Evolutionary conservation across 495 filamentous ascomycete genomes (phyloP), one percentile per base, ranked within the genome.

Genomic region (Chaetomium tenue): DNA sequence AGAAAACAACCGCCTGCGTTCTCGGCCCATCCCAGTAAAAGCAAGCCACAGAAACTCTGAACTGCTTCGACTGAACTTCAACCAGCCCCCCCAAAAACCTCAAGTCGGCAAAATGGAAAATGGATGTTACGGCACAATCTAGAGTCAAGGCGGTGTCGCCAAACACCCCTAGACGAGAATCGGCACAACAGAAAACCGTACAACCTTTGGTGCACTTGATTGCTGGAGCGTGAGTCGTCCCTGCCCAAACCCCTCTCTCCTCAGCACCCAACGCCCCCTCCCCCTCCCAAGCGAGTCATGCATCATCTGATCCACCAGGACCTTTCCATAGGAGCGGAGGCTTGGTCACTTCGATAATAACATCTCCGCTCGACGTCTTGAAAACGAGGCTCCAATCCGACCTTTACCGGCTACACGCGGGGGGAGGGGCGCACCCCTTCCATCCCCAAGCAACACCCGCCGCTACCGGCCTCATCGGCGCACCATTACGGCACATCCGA

Each of bases 201-300:
- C 37, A 26, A 20, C 55, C 39, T 26, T 46, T 46, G 22, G 39
- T 58, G 39, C 39, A 44, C 55, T 22, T 46, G 5, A 28, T 46
- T 28, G 55, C 55, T 26, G 37, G 55, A 58, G 55, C 39, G 39
- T 44, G 15, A 58, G 55, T 58, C 22, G 39, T 16, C 39, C 20
- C 16, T 16, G 40, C 40, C 16, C 12, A 42, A 26, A 3, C 30
- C 25, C 18, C 8, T 18, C 22, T 52, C 22, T 23, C 18, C 48
- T 26, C 33, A 3, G 20, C 22, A 51, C n/a, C 48, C 11, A 13
- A 51, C 11, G 7, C 7, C 0, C 25, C 25, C 28, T 6, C 28
- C 6, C 28, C 28, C 28, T 6, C 6, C 18, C 23, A 28, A 26
- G 13, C 40, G 40, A 44, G 40, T 44, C 26, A 42, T 23, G 33